These are phyloP conservation scores for Dillenia turbinata DNA, from an alignment of 164 flowering plant species.

Conservation along the genomic window DNA sequence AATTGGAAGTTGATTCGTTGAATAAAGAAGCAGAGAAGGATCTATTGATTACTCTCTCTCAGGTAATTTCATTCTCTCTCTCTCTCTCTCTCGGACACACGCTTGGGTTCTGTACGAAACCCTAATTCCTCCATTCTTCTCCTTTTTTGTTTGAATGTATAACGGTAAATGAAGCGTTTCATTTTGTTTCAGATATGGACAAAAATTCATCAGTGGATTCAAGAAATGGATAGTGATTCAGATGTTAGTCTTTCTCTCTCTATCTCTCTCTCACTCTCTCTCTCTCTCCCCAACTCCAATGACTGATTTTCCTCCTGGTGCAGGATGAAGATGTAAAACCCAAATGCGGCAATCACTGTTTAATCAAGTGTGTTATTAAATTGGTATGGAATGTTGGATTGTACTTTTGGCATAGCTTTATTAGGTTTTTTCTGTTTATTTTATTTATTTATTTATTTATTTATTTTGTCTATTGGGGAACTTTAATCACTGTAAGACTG, in stretches of 20 bases:
- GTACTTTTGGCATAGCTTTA: no score
- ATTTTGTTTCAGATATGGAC: constrained; percentile 35
- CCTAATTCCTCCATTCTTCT: background rate
- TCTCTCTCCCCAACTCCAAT: no score
- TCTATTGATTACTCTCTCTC: constrained; percentile 52
- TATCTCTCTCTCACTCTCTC: background rate
- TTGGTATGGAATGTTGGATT: constrained; percentile 27
- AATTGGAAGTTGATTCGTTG: constrained; percentile 8
- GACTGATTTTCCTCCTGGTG: background rate
- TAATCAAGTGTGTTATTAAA: constrained; percentile 21
- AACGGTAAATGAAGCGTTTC: background rate
- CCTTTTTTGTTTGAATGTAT: background rate
- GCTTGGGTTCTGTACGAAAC: background rate
- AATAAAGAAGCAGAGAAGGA: constrained; percentile 39
- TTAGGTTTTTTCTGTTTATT: no score
- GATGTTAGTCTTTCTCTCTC: constrained; percentile 19
- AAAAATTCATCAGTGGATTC: constrained; percentile 39
- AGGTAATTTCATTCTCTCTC: constrained; percentile 25
- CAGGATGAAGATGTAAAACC: constrained; percentile 21
- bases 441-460: no score
- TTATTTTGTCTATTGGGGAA: no score
- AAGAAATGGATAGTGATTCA: constrained; percentile 18
- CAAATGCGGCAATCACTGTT: constrained; percentile 18
- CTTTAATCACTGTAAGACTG: no score
- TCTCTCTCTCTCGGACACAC: background rate